Evolutionary conservation across 2,329 filamentous ascomycete species (phyloP), one percentile per base, ranked within the genome.

Genomic region (Conoideocrella luteorostrata): DNA sequence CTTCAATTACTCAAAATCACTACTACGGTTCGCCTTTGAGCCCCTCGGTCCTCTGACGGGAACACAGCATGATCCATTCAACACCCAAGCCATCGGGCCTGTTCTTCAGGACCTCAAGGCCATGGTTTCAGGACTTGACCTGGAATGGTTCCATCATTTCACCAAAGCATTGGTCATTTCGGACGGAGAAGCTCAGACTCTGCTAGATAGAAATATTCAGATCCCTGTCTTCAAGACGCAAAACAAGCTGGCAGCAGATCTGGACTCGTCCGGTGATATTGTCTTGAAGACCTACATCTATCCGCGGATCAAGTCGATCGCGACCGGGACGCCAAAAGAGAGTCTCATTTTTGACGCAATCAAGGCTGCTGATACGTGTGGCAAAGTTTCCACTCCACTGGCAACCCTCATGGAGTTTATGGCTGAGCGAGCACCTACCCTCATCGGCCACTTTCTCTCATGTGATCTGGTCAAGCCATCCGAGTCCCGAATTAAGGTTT

Each of bases 401-500:
- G n/a, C n/a, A n/a, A n/a, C n/a, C n/a, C n/a, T n/a, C n/a, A n/a
- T n/a, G n/a, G n/a, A n/a, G n/a, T n/a, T n/a, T n/a, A n/a, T n/a
- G n/a, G n/a, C n/a, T n/a, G n/a, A n/a, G n/a, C n/a, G n/a, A n/a
- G n/a, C n/a, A n/a, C n/a, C n/a, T n/a, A n/a, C n/a, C n/a, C n/a
- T n/a, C n/a, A n/a, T n/a, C n/a, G n/a, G n/a, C n/a, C n/a, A n/a
- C n/a, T n/a, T 43, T 20, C 17, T 43, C 2, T 43, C 41, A 5
- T 43, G 41, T 10, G 41, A 43, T n/a, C 13, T 43, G 26, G 5
- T 38, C 4, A 15, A 32, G n/a, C 33, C 41, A 2, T 11, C 18
- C 24, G 32, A 37, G 18, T 43, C 41, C 18, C 41, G 41, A 10
- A 17, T 43, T 17, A 43, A 43, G 41, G 32, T 43, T 9, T 43